Base-by-base conservation (phyloP, 129 eudicot genomes). In the Smallanthus sonchifolius region DNA sequence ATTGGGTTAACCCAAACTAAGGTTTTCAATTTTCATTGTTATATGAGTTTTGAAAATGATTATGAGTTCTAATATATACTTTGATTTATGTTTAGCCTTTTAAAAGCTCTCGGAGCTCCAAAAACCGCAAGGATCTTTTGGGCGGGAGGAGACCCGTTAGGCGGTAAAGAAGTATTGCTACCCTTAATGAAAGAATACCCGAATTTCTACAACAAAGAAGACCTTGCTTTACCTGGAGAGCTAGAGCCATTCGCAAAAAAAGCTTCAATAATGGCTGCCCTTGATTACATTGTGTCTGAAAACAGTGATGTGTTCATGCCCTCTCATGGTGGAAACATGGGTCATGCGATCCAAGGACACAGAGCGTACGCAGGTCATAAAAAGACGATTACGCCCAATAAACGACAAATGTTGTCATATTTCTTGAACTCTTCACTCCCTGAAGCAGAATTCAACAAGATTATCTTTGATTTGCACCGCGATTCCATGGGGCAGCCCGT, bases 311-410 rank as follows among this genome's bases (percentile, higher is more conserved):
- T 90, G 3, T 94, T 94, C 96, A 88, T 94, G 97, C 89, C 98
- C 9, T 94, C 98, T 69, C 98, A 94, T 78, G 98, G 98, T 51
- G 98, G 98, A 74, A 94, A 94, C 79, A 94, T 94, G 98, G 97
- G 97, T n/a, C 69, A 64, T 15, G 69, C 69, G 35, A 64, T 64
- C 34, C 69, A 64, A 64, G 69, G 69, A 64, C 87, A 85, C 39
- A 83, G 98, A 83, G 98, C 98, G 0, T 94, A 90, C 61, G 89
- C 89, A 43, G 98, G 98, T 37, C 98, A 94, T 88, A 94, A 82
- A 30, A 94, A 94, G 77, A 86, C 95, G 5, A 94, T 94, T 3
- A 90, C 93, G 9, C 98, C 98, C 24, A 94, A 94, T 69, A 94
- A 94, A 75, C 81, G 98, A 75, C 97, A 90, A 40, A 94, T 94